These are phyloP conservation scores for Kodamaea jinghongensis DNA, from an alignment of 805 yeast genomes.

Conservation along the genomic window DNA sequence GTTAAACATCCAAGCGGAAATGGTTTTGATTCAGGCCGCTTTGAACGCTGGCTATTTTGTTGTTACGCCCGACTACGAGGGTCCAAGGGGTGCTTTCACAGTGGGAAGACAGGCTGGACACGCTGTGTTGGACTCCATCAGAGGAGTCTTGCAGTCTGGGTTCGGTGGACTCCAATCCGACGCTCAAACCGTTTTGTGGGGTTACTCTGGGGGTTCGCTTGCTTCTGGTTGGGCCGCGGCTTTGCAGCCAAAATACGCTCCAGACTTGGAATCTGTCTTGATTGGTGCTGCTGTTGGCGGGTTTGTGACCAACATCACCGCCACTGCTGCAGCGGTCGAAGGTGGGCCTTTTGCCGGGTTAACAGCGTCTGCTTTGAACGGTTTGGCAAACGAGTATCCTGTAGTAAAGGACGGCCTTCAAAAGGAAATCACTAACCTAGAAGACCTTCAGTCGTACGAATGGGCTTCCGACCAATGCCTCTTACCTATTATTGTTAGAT, in stretches of 20 bases:
- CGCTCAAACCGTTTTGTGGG: constrained; percentile 19
- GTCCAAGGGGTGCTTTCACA: constrained; percentile 18
- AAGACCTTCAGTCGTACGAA: constrained; percentile 4
- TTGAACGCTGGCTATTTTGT: constrained; percentile 21
- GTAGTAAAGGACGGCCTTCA: constrained; percentile 12
- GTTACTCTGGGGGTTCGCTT: constrained; percentile 26
- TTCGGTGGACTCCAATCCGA: constrained; percentile 17
- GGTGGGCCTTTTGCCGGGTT: constrained; percentile 29
- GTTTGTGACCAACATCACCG: constrained; percentile 30
- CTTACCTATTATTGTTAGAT: not conserved
- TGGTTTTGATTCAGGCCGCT: constrained; percentile 13
- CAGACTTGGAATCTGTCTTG: constrained; percentile 14
- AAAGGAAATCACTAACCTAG: constrained; percentile 5
- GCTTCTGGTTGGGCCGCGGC: constrained; percentile 25
- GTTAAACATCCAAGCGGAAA: constrained; percentile 12
- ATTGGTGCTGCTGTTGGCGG: constrained; percentile 38
- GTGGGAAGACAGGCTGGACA: constrained; percentile 20
- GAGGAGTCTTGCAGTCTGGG: constrained; percentile 16
- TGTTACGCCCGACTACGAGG: constrained; percentile 21
- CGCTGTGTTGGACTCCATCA: constrained; percentile 19
- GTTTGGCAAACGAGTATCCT: constrained; percentile 32
- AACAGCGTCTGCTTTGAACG: constrained; percentile 26
- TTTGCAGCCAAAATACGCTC: constrained; percentile 23
- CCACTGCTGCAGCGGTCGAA: constrained; percentile 21
- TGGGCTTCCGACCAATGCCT: constrained; percentile 7